A percentile compares a stretch with the other conserved stretches of the same genome.
phyloP scores from a whole-genome alignment of 2,329 filamentous ascomycete genomes.

The Trichophyton equinum region DNA sequence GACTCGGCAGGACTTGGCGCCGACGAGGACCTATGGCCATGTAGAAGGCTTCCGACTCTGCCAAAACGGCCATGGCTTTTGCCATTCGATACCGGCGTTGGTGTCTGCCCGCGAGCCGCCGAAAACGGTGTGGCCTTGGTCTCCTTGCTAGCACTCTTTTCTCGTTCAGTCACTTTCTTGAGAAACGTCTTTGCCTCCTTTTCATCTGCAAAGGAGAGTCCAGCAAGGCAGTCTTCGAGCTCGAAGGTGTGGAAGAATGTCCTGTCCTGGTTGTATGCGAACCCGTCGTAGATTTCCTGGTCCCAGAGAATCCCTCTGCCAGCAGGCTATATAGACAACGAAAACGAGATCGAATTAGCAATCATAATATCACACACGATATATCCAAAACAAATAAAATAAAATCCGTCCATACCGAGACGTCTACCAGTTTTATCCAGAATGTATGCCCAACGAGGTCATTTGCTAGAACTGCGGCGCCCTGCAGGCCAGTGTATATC shows the following conservation, averaged over 20 bases:
- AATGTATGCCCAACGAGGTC: slow-evolving; percentile 91
- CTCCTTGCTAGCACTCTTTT: slow-evolving; percentile 87
- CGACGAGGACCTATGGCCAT: slow-evolving; percentile 39
- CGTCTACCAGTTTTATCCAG: slow-evolving; percentile 95
- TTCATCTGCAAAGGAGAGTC: slow-evolving; percentile 85
- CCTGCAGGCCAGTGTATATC: slow-evolving; percentile 88
- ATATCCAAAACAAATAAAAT: background rate
- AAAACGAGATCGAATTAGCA: background rate
- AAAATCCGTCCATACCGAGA: slow-evolving; percentile 55
- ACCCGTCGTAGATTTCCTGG: slow-evolving; percentile 93
- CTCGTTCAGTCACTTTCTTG: slow-evolving; percentile 92
- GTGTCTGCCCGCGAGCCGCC: slow-evolving; percentile 37
- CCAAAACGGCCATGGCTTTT: slow-evolving; percentile 42
- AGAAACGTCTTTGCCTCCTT: slow-evolving; percentile 95
- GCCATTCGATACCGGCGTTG: slow-evolving; percentile 31
- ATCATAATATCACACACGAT: background rate
- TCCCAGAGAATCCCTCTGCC: slow-evolving; percentile 87
- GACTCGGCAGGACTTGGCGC: slow-evolving; percentile 30
- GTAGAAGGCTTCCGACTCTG: slow-evolving; percentile 34
- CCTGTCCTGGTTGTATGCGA: slow-evolving; percentile 90
- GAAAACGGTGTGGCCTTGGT: slow-evolving; percentile 67
- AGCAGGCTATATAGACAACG: slow-evolving; percentile 43
- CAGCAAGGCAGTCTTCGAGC: slow-evolving; percentile 80
- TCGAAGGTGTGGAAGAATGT: slow-evolving; percentile 98
- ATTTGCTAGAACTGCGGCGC: slow-evolving; percentile 80